phyloP scores from a whole-genome alignment of 2,329 filamentous ascomycete genomes.

The Penicillium oxalicum region DNA sequence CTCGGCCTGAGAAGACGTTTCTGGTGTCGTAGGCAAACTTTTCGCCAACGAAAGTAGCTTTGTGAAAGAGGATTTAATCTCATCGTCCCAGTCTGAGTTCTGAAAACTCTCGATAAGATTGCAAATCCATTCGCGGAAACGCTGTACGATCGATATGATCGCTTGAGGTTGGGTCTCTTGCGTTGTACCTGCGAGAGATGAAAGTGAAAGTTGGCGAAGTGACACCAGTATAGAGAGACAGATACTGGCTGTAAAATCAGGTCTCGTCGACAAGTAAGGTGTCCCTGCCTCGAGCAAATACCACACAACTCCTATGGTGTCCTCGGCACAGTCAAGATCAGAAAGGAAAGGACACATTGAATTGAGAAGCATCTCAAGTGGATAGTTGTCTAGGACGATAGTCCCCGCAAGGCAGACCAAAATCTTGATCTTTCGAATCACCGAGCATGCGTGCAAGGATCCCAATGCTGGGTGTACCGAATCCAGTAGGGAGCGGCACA shows the following conservation, averaged over 20 bases:
- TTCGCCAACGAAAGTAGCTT: constrained; percentile 65
- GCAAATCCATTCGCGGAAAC: constrained; percentile 74
- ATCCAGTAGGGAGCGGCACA: constrained; percentile 72
- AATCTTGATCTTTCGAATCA: constrained; percentile 78
- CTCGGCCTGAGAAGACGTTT: constrained; percentile 66
- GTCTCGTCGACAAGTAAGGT: constrained; percentile 56
- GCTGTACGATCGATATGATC: constrained; percentile 68
- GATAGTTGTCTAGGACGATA: constrained; percentile 69
- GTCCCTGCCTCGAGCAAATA: constrained; percentile 70
- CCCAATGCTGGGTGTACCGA: constrained; percentile 78
- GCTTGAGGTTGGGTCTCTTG: constrained; percentile 76
- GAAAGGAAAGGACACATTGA: constrained; percentile 71
- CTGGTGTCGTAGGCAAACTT: constrained; percentile 61
- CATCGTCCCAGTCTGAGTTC: constrained; percentile 45
- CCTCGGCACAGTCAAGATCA: constrained; percentile 81
- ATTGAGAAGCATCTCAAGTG: constrained; percentile 83
- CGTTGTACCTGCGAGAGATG: constrained; percentile 70
- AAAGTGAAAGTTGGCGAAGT: constrained; percentile 67
- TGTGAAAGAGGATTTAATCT: constrained; percentile 54
- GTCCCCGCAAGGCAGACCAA: constrained; percentile 71
- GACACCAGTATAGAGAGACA: constrained; percentile 73
- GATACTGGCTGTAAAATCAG: constrained; percentile 76
- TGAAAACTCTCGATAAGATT: constrained; percentile 61
- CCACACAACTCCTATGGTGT: constrained; percentile 77
- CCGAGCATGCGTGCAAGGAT: constrained; percentile 76